phyloP scores from a whole-genome alignment of 2,329 filamentous ascomycete genomes.

The Xylariaceae sp. region DNA sequence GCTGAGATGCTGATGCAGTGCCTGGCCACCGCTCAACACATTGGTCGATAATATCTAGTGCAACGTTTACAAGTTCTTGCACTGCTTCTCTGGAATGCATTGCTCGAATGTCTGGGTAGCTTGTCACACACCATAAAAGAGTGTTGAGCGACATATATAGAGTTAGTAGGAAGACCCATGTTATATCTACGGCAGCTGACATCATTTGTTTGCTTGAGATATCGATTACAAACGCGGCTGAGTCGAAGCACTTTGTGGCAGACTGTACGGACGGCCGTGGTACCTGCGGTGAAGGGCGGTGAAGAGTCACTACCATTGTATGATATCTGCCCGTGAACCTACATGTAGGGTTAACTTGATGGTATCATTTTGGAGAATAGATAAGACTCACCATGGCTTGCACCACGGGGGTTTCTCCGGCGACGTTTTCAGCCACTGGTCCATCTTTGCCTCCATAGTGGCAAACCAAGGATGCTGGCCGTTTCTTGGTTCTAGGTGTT shows the following conservation, averaged over 20 bases:
- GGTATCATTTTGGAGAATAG: not conserved
- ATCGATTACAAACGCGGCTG: slow-evolving; percentile 80
- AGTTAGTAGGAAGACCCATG: slow-evolving; percentile 90
- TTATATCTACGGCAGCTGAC: slow-evolving; percentile 78
- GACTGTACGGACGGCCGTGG: slow-evolving; percentile 82
- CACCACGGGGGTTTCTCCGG: slow-evolving; percentile 76
- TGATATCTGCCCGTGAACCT: slow-evolving; percentile 77
- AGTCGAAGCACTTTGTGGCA: slow-evolving; percentile 82
- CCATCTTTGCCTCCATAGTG: slow-evolving; percentile 78
- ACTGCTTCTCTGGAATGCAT: slow-evolving; percentile 77
- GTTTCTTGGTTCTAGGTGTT: slow-evolving; percentile 75
- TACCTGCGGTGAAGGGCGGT: slow-evolving; percentile 89
- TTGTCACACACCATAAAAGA: slow-evolving; percentile 82
- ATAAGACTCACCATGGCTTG: slow-evolving; percentile 74
- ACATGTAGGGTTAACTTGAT: slow-evolving; percentile 2
- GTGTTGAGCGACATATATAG: slow-evolving; percentile 93
- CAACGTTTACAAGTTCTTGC: slow-evolving; percentile 74
- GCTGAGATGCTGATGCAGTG: slow-evolving; percentile 79
- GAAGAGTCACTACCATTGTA: slow-evolving; percentile 86
- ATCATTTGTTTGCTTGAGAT: slow-evolving; percentile 82
- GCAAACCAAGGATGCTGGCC: slow-evolving; percentile 88
- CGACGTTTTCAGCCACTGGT: slow-evolving; percentile 78
- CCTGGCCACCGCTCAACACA: slow-evolving; percentile 93
- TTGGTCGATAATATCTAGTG: slow-evolving; percentile 78
- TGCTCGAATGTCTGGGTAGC: slow-evolving; percentile 81